phyloP scores from a whole-genome alignment of 2,329 filamentous ascomycete species.

The Alternaria infectoria region DNA sequence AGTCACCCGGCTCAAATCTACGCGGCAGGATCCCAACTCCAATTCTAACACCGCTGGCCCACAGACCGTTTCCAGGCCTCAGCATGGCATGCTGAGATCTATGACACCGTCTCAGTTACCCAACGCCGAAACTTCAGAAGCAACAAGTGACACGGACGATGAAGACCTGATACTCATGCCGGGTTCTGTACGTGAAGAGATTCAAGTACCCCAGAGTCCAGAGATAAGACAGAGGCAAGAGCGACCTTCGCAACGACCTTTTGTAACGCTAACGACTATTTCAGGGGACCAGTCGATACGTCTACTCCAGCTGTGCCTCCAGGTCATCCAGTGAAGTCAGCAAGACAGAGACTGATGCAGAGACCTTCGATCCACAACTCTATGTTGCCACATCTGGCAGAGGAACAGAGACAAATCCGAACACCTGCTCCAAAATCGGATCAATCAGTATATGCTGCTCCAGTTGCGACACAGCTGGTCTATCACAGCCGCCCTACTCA shows the following conservation, averaged over 20 bases:
- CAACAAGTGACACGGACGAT: conserved; percentile 14
- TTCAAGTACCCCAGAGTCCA: conserved; percentile 11
- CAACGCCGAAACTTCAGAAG: background rate
- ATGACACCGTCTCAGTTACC: background rate
- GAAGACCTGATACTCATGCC: background rate
- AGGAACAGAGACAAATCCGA: background rate
- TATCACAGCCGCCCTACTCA: background rate
- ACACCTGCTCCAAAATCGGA: background rate
- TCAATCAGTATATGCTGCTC: background rate
- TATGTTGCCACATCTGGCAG: conserved; percentile 6
- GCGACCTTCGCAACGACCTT: background rate
- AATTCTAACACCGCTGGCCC: background rate
- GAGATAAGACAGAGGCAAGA: conserved; percentile 2
- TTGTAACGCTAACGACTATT: conserved; percentile 1
- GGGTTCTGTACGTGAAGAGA: background rate
- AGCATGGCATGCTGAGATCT: background rate
- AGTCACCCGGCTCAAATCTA: conserved; percentile 5
- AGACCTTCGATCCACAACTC: conserved; percentile 26
- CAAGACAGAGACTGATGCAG: conserved; percentile 25
- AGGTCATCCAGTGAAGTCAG: conserved; percentile 15
- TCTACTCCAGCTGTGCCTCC: conserved; percentile 5
- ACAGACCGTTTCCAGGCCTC: background rate
- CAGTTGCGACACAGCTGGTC: conserved; percentile 4
- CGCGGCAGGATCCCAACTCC: background rate
- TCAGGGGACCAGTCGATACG: background rate